Evolutionary conservation across 106 monocot species (phyloP).

Genomic region (Apostasia ramifera): DNA sequence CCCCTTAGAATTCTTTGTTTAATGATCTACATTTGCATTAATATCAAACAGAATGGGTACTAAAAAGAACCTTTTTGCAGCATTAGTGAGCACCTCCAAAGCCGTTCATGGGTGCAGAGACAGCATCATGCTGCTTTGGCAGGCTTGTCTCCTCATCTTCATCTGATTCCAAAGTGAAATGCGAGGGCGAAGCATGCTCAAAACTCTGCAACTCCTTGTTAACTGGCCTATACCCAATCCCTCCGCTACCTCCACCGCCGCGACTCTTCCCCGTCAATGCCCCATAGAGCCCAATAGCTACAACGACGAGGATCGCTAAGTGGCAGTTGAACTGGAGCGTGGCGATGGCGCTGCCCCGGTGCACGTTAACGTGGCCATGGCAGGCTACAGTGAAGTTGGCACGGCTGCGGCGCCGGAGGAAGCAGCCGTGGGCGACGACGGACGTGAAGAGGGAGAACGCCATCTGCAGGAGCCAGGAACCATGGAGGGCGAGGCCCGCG

Average conservation of each 20-base stretch:
- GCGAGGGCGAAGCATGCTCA: constrained; percentile 5
- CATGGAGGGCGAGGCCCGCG: constrained; percentile 60
- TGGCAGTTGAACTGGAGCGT: constrained; percentile 92
- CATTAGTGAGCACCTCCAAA: constrained; percentile 12
- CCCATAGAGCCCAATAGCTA: constrained; percentile 28
- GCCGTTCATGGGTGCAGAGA: not conserved
- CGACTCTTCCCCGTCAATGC: constrained; percentile 2
- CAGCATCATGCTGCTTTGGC: constrained; percentile 6
- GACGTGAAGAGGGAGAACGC: constrained; percentile 85
- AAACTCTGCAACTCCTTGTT: constrained; percentile 47
- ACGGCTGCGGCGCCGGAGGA: constrained; percentile 27
- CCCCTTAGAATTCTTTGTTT: no score
- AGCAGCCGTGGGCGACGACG: constrained; percentile 67
- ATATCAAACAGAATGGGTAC: no score
- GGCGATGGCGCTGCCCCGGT: constrained; percentile 65
- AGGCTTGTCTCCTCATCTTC: constrained; percentile 40
- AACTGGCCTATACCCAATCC: constrained; percentile 38
- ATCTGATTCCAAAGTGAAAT: constrained; percentile 52
- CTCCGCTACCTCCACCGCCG: not conserved
- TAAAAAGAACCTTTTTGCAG: not conserved
- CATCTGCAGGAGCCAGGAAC: constrained; percentile 92
- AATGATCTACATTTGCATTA: no score
- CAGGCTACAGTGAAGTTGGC: constrained; percentile 56
- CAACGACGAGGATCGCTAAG: constrained; percentile 51
- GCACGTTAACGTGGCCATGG: constrained; percentile 50